phyloP scores from a whole-genome alignment of 352 stramenopile genomes.

The Thraustotheca clavata region DNA sequence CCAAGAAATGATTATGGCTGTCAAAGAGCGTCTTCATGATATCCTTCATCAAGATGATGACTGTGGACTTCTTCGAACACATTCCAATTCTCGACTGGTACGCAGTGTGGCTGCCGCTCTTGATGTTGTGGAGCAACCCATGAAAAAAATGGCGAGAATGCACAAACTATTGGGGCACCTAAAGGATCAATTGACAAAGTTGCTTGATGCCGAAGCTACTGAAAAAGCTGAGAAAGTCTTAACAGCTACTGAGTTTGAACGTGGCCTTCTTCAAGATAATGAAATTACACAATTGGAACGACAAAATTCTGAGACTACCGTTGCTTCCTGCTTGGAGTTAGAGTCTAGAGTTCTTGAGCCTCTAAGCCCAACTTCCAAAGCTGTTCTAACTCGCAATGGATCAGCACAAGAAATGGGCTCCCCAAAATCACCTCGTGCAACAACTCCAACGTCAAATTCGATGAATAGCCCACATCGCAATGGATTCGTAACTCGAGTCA shows the following conservation, averaged over 20 bases:
- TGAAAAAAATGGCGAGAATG: conserved; percentile 89
- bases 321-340: conserved; percentile 16
- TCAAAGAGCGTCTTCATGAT: conserved; percentile 81
- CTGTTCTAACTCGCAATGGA: neutral
- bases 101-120: conserved; percentile 73
- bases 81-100: conserved; percentile 65
- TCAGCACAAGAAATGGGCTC: neutral
- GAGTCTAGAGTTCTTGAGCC: neutral
- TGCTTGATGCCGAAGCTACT: conserved; percentile 69
- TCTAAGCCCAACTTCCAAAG: neutral
- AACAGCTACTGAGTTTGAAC: conserved; percentile 57
- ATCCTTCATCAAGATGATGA: conserved; percentile 81
- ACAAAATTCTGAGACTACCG: conserved; percentile 24
- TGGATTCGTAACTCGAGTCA: conserved; percentile 40
- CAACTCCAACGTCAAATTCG: neutral
- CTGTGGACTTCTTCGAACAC: conserved; percentile 59
- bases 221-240: conserved; percentile 40
- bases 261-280: conserved; percentile 31
- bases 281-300: conserved; percentile 30
- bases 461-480: neutral
- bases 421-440: neutral
- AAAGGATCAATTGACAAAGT: conserved; percentile 86
- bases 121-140: conserved; percentile 86
- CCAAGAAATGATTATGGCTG: conserved; percentile 84
- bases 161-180: conserved; percentile 89